Percentiles rank a stretch among this genome's conserved stretches.
Evolutionary conservation across 306 rosid genomes (phyloP).

Genomic region (Cucumis melo): DNA sequence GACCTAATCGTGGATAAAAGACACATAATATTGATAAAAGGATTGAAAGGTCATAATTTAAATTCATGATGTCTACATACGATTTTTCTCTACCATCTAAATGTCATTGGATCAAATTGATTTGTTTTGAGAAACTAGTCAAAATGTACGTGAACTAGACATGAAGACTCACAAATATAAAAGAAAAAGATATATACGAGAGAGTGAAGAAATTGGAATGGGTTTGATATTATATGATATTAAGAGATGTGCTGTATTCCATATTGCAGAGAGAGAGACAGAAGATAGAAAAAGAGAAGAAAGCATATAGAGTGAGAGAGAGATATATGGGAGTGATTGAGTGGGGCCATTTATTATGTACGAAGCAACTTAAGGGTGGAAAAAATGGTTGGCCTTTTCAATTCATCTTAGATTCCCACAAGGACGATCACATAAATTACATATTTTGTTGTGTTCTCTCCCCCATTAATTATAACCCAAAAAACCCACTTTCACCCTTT

Average conservation of each 20-base stretch:
- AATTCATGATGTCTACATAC: no score
- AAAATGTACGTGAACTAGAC: no score
- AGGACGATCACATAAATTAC: not conserved
- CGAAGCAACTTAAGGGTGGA: not conserved
- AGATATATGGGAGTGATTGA: not conserved
- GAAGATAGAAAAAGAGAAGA: not conserved
- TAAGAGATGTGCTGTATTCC: constrained; percentile 1
- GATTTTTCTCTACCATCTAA: no score
- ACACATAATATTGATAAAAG: no score
- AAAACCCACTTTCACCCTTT: not conserved
- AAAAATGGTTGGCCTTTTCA: not conserved
- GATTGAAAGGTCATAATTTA: no score
- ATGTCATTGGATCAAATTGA: no score
- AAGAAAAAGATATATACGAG: not conserved
- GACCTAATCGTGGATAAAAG: no score
- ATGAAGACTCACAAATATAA: no score
- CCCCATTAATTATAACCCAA: not conserved
- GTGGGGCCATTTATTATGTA: not conserved
- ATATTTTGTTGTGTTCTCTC: not conserved
- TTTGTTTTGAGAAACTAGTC: no score
- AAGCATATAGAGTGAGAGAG: not conserved
- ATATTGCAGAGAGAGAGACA: not conserved
- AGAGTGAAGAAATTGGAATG: not conserved
- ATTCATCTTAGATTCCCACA: not conserved
- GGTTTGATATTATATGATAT: not conserved